Evolutionary conservation across 495 filamentous ascomycete genomes (phyloP), one percentile per base, ranked within the genome.

Genomic region (Pseudevernia furfuracea): DNA sequence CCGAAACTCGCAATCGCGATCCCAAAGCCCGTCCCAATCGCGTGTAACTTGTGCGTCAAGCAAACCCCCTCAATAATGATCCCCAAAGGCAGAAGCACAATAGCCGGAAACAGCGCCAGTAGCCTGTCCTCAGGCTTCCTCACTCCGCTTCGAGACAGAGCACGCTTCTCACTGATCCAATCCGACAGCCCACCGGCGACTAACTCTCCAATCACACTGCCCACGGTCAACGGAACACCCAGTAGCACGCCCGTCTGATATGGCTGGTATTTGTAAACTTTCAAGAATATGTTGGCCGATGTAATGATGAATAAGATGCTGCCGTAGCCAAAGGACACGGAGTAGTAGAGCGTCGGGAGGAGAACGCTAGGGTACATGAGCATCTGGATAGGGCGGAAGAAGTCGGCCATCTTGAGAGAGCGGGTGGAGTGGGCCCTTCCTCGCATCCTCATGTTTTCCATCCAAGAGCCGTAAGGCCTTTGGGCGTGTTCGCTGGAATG

Each of bases 1-100:
- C 74, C 74, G 4, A 71, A 60, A 55, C 69, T 71, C 25, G 73
- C 66, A 32, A 74, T 67, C 17, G 68, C 73, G 46, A 76, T 73
- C 25, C 74, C 73, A 53, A 76, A 62, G 15, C 69, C 71, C 46
- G 59, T 53, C 2, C 68, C 71, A 41, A 70, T 65, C 60, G 65
- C 69, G 48, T 62, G 55, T 19, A 52, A 65, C 12, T 65, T 34
- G 23, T 70, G 59, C 46, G 46, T 58, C 12, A 74, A 55, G 48
- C 70, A 72, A 8, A 68, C 59, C 15, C 72, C 72, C 17, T 69
- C 55, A 14, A 68, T 68, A 23, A 72, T 72, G 39, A 72, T 62
- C 25, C 73, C 72, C 10, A 71, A 46, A 1, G 69, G 71, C 8
- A 68, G 43, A 1, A 73, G 61, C 38, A 73, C 12, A 37, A 62